A percentile compares a stretch with the other conserved stretches of the same genome.
phyloP scores from a whole-genome alignment of 257 asterid genomes.

The Capsicum pubescens region DNA sequence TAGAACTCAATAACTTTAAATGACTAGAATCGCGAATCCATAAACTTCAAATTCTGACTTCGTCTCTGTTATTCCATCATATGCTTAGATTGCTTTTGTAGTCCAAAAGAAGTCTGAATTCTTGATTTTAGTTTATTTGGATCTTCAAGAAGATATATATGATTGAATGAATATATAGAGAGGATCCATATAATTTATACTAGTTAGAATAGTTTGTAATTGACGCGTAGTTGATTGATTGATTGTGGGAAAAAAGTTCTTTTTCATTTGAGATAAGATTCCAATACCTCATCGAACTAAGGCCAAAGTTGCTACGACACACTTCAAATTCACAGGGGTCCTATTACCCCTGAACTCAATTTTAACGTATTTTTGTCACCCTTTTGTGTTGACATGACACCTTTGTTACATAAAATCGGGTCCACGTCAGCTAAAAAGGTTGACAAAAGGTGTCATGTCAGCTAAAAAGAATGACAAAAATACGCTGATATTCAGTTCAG shows the following conservation, averaged over 20 bases:
- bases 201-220: not conserved
- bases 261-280: too few relatives aligned
- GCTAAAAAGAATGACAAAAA: too few relatives aligned
- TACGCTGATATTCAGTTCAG: too few relatives aligned
- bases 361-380: too few relatives aligned
- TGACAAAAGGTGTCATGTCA: too few relatives aligned
- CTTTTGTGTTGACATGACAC: too few relatives aligned
- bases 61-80: not conserved
- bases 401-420: too few relatives aligned
- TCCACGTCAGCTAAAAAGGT: too few relatives aligned
- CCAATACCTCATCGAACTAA: too few relatives aligned
- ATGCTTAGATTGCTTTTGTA: not conserved
- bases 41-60: not conserved
- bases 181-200: not conserved
- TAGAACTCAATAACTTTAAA: not conserved
- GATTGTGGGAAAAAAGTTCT: not conserved
- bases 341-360: too few relatives aligned
- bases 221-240: conserved; percentile 1
- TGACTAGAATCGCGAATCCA: not conserved
- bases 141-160: not conserved
- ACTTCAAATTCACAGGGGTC: too few relatives aligned
- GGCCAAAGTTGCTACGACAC: too few relatives aligned
- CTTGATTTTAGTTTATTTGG: not conserved
- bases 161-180: not conserved
- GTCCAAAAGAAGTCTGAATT: not conserved